These are phyloP conservation scores for Umbelopsis ramanniana DNA, from an alignment of 192 early-diverging fungal genomes.

Conservation along the genomic window DNA sequence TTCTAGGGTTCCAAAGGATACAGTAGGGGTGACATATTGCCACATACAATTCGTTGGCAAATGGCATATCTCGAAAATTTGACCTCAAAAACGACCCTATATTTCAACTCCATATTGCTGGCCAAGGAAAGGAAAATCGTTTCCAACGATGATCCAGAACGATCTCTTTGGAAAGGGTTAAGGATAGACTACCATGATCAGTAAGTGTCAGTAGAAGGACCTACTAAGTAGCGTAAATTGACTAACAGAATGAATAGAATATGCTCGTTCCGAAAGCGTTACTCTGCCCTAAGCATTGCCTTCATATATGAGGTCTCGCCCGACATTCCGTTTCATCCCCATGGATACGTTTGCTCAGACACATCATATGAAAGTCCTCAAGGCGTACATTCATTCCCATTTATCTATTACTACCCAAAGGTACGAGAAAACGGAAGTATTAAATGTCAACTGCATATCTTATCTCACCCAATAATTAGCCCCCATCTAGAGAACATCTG, in stretches of 20 bases:
- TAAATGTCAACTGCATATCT: not conserved
- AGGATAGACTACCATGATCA: slow-evolving; percentile 50
- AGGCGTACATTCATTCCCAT: slow-evolving; percentile 58
- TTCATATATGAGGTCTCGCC: slow-evolving; percentile 50
- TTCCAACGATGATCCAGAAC: slow-evolving; percentile 43
- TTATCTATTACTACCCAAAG: slow-evolving; percentile 56
- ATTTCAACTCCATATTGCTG: slow-evolving; percentile 52
- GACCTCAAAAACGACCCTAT: slow-evolving; percentile 55
- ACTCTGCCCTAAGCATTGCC: slow-evolving; percentile 46
- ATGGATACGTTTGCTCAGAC: slow-evolving; percentile 47
- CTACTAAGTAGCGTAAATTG: not conserved
- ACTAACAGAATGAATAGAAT: slow-evolving; percentile 35
- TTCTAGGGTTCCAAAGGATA: slow-evolving; percentile 26
- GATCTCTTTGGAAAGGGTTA: slow-evolving; percentile 48
- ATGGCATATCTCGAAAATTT: slow-evolving; percentile 46
- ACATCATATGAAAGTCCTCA: slow-evolving; percentile 53
- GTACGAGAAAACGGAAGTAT: slow-evolving; percentile 27
- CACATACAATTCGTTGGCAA: slow-evolving; percentile 50
- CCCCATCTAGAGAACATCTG: slow-evolving; percentile 52
- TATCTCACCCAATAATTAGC: slow-evolving; percentile 29
- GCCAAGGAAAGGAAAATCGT: slow-evolving; percentile 48
- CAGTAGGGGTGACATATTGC: slow-evolving; percentile 39
- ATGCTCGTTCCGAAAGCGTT: slow-evolving; percentile 47
- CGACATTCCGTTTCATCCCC: slow-evolving; percentile 42
- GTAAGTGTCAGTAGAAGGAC: slow-evolving; percentile 32